Conservation (phyloP, 176 grass and related monocot species). For the Elaeis guineensis region DNA sequence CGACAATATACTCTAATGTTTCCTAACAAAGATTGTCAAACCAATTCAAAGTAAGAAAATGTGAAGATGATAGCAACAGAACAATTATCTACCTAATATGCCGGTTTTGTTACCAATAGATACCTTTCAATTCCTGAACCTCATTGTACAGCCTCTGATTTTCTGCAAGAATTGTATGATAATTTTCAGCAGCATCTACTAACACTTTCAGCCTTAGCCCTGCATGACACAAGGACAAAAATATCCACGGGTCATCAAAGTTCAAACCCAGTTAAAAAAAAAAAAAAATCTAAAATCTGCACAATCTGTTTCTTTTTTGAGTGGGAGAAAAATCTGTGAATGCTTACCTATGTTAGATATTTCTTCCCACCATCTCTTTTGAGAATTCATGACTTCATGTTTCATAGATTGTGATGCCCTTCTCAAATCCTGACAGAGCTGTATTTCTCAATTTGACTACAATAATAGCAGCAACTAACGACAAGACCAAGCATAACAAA, state of each 20-base stretch:
- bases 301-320: no score
- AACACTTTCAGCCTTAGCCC: conserved; percentile 67
- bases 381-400: conserved; percentile 55
- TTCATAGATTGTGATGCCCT: conserved; percentile 68
- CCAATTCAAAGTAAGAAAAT: no score
- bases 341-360: conserved; percentile 62
- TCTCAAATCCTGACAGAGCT: conserved; percentile 64
- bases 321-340: not conserved
- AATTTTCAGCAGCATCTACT: conserved; percentile 86
- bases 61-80: no score
- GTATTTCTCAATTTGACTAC: not conserved
- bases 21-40: conserved; percentile 28
- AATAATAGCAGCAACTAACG: no score
- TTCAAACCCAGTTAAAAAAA: no score
- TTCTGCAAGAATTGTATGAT: conserved; percentile 81
- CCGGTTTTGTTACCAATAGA: not conserved
- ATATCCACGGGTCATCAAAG: not conserved
- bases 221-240: conserved; percentile 27
- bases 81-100: no score
- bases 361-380: conserved; percentile 86
- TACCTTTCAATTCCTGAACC: conserved; percentile 98
- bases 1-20: conserved; percentile 98
- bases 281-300: no score
- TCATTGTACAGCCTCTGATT: conserved; percentile 95
- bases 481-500: conserved; percentile 7